A percentile compares a stretch with the other conserved stretches of the same genome.
phyloP scores from a whole-genome alignment of 129 eudicot genomes.

The Erigeron canadensis region DNA sequence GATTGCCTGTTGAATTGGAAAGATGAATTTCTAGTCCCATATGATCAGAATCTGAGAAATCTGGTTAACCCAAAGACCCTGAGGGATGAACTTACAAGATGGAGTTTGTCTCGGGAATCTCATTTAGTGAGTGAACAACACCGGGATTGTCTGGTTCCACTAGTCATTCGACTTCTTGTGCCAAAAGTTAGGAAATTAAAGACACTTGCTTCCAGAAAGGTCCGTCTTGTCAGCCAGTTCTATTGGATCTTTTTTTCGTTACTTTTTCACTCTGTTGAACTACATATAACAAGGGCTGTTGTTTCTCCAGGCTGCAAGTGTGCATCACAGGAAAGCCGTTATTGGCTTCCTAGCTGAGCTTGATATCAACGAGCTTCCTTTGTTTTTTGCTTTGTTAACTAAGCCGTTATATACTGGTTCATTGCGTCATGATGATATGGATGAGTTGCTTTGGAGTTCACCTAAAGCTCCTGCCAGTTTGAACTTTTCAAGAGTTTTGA shows the following conservation, averaged over 20 bases:
- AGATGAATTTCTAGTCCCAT: constrained; percentile 64
- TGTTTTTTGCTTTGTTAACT: constrained; percentile 62
- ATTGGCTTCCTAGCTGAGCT: constrained; percentile 77
- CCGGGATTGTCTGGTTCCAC: constrained; percentile 62
- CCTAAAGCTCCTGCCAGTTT: constrained; percentile 25
- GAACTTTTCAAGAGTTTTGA: constrained; percentile 42
- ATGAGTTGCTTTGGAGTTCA: constrained; percentile 40
- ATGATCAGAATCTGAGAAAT: constrained; percentile 69
- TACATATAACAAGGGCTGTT: constrained; percentile 15
- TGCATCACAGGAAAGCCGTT: constrained; percentile 73
- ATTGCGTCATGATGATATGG: constrained; percentile 37
- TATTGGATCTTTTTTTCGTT: neutral
- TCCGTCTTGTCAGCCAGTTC: constrained; percentile 7
- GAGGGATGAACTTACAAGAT: constrained; percentile 84
- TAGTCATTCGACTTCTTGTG: constrained; percentile 63
- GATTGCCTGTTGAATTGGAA: constrained; percentile 89
- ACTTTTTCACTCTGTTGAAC: neutral
- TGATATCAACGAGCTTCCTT: constrained; percentile 75
- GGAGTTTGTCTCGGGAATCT: constrained; percentile 85
- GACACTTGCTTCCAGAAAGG: constrained; percentile 83
- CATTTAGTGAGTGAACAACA: constrained; percentile 51
- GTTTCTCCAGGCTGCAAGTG: constrained; percentile 64
- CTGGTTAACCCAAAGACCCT: constrained; percentile 58
- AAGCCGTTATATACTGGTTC: constrained; percentile 52
- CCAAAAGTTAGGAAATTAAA: constrained; percentile 81